phyloP scores from a whole-genome alignment of 1,284 basidiomycete species.

The Tremellales sp. region DNA sequence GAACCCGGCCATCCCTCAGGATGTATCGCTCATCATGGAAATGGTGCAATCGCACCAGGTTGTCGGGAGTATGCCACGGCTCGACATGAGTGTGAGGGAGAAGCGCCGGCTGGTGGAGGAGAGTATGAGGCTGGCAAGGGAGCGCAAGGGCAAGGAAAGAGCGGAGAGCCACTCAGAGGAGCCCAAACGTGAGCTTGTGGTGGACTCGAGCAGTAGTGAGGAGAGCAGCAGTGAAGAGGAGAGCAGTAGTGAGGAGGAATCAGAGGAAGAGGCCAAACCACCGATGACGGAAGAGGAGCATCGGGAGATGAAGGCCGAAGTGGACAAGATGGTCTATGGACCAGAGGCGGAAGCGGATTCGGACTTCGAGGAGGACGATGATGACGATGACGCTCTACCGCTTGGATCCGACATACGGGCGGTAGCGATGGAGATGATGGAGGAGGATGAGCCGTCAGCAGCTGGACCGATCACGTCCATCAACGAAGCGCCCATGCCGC shows the following conservation, averaged over 20 bases:
- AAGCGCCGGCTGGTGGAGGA: slow-evolving; percentile 34
- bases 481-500: slow-evolving; percentile 46
- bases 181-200: not conserved
- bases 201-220: slow-evolving; percentile 5
- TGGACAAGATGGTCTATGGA: slow-evolving; percentile 18
- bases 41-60: slow-evolving; percentile 40
- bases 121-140: slow-evolving; percentile 16
- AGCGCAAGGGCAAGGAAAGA: slow-evolving; percentile 9
- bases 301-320: slow-evolving; percentile 18
- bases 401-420: not conserved
- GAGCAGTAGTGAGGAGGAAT: slow-evolving; percentile 24
- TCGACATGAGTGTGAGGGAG: slow-evolving; percentile 32
- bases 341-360: slow-evolving; percentile 6
- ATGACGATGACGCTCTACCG: slow-evolving; percentile 9
- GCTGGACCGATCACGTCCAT: slow-evolving; percentile 38
- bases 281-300: slow-evolving; percentile 28
- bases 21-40: slow-evolving; percentile 40
- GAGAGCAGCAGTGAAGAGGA: slow-evolving; percentile 33
- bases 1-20: slow-evolving; percentile 31
- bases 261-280: slow-evolving; percentile 12
- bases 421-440: slow-evolving; percentile 16
- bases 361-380: slow-evolving; percentile 18
- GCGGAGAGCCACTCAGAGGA: not conserved
- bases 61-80: slow-evolving; percentile 32
- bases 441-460: slow-evolving; percentile 18